Conservation (phyloP, 768 basidiomycete genomes). For the Trametes meyenii region DNA sequence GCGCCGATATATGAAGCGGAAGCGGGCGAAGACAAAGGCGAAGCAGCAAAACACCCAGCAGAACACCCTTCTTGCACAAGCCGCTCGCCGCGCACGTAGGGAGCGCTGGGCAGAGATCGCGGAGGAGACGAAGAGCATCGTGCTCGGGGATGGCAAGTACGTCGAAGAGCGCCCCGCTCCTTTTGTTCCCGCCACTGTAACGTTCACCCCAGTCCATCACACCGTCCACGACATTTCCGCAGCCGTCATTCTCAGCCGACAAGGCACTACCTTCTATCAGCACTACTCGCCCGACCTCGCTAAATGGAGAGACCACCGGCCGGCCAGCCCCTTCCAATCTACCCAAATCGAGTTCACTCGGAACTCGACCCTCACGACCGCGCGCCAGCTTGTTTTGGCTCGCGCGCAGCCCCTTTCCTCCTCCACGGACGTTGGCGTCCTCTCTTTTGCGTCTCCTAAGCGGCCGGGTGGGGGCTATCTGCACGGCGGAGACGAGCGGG, state of each 20-base stretch:
- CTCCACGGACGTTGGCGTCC: conserved; percentile 38
- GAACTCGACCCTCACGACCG: conserved; percentile 37
- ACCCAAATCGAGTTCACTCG: conserved; percentile 35
- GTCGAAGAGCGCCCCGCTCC: conserved; percentile 35
- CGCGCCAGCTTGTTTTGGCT: conserved; percentile 32
- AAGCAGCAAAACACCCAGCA: conserved; percentile 13
- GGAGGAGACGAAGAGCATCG: conserved; percentile 40
- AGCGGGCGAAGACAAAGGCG: background rate
- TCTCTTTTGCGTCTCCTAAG: conserved; percentile 48
- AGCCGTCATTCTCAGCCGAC: conserved; percentile 40
- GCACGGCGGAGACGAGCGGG: conserved; percentile 50
- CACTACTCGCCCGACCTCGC: conserved; percentile 42
- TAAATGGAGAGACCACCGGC: conserved; percentile 31
- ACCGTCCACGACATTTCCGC: conserved; percentile 38
- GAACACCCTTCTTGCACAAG: background rate
- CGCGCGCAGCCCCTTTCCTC: conserved; percentile 26
- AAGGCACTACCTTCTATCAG: conserved; percentile 44
- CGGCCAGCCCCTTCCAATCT: conserved; percentile 3
- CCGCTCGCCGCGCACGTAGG: conserved; percentile 16
- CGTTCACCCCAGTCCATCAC: conserved; percentile 19
- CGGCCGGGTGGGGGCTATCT: conserved; percentile 48
- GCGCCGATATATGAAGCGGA: conserved; percentile 10
- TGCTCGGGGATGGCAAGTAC: conserved; percentile 46
- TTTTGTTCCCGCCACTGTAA: conserved; percentile 24
- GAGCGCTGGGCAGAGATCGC: conserved; percentile 39